Evolutionary conservation across 164 flowering plant species (phyloP).

Genomic region (Chimonanthus praecox): DNA sequence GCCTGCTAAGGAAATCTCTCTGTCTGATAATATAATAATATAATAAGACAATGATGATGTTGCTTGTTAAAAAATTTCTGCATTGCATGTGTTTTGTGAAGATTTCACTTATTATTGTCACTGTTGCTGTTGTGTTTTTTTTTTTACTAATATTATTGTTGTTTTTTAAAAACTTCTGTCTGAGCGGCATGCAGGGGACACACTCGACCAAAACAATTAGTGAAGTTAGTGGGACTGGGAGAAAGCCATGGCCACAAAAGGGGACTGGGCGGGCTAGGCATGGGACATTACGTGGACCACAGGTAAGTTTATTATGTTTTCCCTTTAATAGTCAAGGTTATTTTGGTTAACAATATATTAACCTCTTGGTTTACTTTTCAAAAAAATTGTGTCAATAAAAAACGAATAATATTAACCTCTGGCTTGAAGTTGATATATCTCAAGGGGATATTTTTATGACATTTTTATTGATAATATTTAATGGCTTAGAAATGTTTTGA

Average conservation of each 20-base stretch:
- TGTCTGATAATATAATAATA: no score
- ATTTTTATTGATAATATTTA: not conserved
- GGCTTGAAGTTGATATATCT: not conserved
- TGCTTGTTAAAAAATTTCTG: not conserved
- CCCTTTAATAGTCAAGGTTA: not conserved
- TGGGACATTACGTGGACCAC: slow-evolving; percentile 88
- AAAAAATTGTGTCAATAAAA: not conserved
- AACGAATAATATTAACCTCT: not conserved
- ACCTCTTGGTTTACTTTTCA: not conserved
- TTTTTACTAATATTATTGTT: no score
- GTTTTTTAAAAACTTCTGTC: not conserved
- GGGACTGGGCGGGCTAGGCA: slow-evolving; percentile 92
- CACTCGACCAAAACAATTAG: slow-evolving; percentile 96
- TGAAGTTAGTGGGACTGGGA: slow-evolving; percentile 93
- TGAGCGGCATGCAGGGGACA: slow-evolving; percentile 53
- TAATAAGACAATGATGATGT: not conserved
- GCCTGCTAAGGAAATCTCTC: no score
- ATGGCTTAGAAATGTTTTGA: not conserved
- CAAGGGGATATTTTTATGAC: not conserved
- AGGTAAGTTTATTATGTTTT: slow-evolving; percentile 39
- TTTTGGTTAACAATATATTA: not conserved
- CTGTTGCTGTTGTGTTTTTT: not conserved
- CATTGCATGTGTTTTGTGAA: not conserved
- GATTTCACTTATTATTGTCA: no score
- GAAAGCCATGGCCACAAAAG: slow-evolving; percentile 85